Evolutionary conservation across 331 rosid species (phyloP).

Genomic region (Acacia concinna): DNA sequence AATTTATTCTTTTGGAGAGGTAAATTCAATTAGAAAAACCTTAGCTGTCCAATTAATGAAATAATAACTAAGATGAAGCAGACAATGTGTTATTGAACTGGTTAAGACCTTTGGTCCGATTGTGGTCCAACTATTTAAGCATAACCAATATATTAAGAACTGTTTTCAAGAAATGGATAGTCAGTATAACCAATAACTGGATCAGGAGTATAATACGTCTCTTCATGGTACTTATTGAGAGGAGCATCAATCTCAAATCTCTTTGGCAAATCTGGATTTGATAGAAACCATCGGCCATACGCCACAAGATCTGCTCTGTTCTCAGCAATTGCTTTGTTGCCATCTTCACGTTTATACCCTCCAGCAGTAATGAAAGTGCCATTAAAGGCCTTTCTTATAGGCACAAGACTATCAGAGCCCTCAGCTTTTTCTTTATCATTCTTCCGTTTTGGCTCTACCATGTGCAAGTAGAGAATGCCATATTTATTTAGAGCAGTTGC

Average conservation of each 20-base stretch:
- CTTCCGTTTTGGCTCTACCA: constrained; percentile 72
- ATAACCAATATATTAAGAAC: not conserved
- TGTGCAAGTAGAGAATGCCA: constrained; percentile 54
- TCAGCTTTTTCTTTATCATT: constrained; percentile 7
- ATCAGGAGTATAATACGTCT: constrained; percentile 54
- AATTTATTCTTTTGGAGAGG: no score
- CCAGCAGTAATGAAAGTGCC: constrained; percentile 1
- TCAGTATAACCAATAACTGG: constrained; percentile 67
- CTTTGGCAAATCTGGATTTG: constrained; percentile 86
- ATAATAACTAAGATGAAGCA: no score
- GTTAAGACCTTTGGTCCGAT: no score
- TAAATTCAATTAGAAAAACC: no score
- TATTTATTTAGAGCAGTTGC: constrained; percentile 56
- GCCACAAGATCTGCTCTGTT: constrained; percentile 57
- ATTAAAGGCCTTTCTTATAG: constrained; percentile 1
- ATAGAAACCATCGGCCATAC: constrained; percentile 66
- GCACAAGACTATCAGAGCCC: not conserved
- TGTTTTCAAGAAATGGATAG: constrained; percentile 59
- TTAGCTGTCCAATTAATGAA: not conserved
- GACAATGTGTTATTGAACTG: no score
- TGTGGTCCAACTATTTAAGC: no score
- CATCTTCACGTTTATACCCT: constrained; percentile 48
- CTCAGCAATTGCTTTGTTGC: constrained; percentile 53
- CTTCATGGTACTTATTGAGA: constrained; percentile 53
- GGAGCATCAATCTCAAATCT: constrained; percentile 62